Evolutionary conservation across 1,284 basidiomycete genomes (phyloP).

Genomic region (Ganoderma leucocontextum): DNA sequence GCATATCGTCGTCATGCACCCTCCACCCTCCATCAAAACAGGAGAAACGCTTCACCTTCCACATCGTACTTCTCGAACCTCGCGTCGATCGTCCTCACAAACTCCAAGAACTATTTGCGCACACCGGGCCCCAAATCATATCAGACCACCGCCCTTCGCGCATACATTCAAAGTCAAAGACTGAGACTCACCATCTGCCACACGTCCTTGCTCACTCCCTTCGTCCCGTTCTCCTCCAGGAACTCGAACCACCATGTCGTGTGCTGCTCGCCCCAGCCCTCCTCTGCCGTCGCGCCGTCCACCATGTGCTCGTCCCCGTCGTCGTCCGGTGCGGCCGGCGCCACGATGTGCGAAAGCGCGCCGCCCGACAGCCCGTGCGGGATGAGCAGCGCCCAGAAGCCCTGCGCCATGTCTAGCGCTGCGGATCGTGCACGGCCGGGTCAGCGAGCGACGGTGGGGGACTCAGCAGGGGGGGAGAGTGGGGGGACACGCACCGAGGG

Average conservation of each 20-base stretch:
- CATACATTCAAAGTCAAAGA: neutral
- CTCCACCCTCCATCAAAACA: neutral
- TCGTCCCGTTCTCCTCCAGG: slow-evolving; percentile 72
- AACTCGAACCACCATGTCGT: slow-evolving; percentile 89
- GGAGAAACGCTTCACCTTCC: slow-evolving; percentile 64
- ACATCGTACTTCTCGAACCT: slow-evolving; percentile 86
- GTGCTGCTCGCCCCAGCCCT: slow-evolving; percentile 75
- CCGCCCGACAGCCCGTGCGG: slow-evolving; percentile 79
- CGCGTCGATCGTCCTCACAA: slow-evolving; percentile 83
- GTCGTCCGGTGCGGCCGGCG: slow-evolving; percentile 52
- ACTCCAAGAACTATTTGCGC: slow-evolving; percentile 74
- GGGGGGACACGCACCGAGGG: slow-evolving; percentile 58
- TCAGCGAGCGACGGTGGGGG: neutral
- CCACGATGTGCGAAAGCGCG: slow-evolving; percentile 63
- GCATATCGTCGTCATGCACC: slow-evolving; percentile 17
- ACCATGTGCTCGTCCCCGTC: slow-evolving; percentile 53
- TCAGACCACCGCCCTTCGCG: neutral
- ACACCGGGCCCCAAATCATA: neutral
- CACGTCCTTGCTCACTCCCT: slow-evolving; percentile 93
- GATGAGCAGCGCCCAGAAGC: slow-evolving; percentile 88
- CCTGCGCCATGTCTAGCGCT: slow-evolving; percentile 80
- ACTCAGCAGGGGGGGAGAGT: neutral
- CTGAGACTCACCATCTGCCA: slow-evolving; percentile 81
- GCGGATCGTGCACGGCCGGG: neutral
- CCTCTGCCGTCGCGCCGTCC: slow-evolving; percentile 39